Base-by-base conservation (phyloP, 352 stramenopile genomes). In the Globisporangium polare region DNA sequence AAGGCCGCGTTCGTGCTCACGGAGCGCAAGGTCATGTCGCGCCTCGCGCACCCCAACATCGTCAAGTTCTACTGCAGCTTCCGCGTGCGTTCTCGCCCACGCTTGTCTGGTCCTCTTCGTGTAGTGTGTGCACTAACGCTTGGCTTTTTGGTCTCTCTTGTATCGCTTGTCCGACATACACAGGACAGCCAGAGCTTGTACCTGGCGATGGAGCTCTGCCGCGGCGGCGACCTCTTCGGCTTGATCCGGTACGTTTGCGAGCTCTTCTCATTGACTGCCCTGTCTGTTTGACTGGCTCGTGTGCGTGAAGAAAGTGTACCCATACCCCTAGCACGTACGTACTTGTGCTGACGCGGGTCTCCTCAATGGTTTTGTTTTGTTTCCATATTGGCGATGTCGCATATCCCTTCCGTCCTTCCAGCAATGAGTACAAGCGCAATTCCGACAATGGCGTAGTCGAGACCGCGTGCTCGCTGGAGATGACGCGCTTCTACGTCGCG, bases 401-500 rank as follows among this genome's bases (percentile, higher is more conserved):
- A 47, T 53, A 54, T 66, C 29, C 29, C 29, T 27, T 22, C 10
- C 5, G 49, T 47, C 18, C 18, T 27, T 2, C 5, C 53, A 83
- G 75, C 47, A 74, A 80, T 27, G 75, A 81, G 58, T 75, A 72
- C 53, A 73, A 75, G 63, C 75, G 83, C 43, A 77, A 95, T 37
- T 63, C 78, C 49, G 78, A 84, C 15, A 45, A 75, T 24, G 78
- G 73, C n/a, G 60, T 93, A 13, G 47, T 49, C 29, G 72, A 95
- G 58, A 75, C 74, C 20, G 88, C 78, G 39, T 95, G 84, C 57
- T 86, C 76, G 26, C 60, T 90, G 7, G 59, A 80, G 47, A 71
- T 97, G 47, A 97, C 93, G 46, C 81, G 90, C 50, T 97, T 97
- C 58, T 95, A 98, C 66, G 84, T 96, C 31, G 83, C 93, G 39